Evolutionary conservation across 176 grass and related monocot species (phyloP).

Genomic region (Eleusine coracana): DNA sequence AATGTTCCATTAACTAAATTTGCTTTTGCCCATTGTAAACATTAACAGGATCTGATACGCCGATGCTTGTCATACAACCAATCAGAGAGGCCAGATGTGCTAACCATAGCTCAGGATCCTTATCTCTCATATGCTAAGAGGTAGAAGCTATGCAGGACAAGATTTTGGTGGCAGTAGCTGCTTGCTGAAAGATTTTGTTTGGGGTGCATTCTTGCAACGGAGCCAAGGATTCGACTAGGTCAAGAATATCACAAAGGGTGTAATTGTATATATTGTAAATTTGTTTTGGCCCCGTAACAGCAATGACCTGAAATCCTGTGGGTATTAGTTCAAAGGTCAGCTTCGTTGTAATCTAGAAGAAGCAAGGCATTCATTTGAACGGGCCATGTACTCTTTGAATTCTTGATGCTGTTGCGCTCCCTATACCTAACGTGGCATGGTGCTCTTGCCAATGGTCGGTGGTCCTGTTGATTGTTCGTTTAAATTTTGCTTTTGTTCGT

Average conservation of each 20-base stretch:
- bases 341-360: constrained; percentile 44
- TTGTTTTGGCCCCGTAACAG: constrained; percentile 26
- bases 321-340: constrained; percentile 33
- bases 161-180: constrained; percentile 24
- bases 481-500: not conserved
- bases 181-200: constrained; percentile 29
- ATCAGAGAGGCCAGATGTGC: constrained; percentile 89
- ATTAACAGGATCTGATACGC: constrained; percentile 81
- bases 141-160: constrained; percentile 39
- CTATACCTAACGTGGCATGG: not conserved
- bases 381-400: constrained; percentile 22
- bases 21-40: not conserved
- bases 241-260: constrained; percentile 46
- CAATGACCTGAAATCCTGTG: constrained; percentile 3
- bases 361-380: constrained; percentile 32
- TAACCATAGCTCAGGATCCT: constrained; percentile 90
- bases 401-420: constrained; percentile 14
- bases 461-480: not conserved
- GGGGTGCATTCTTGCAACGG: constrained; percentile 28
- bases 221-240: constrained; percentile 28
- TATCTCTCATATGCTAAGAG: constrained; percentile 94
- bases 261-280: constrained; percentile 87
- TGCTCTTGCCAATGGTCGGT: not conserved
- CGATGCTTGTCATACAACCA: constrained; percentile 97
- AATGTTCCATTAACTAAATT: not conserved